These are phyloP conservation scores for Beauveria pseudobassiana DNA, from an alignment of 2,329 filamentous ascomycete species.

Conservation along the genomic window DNA sequence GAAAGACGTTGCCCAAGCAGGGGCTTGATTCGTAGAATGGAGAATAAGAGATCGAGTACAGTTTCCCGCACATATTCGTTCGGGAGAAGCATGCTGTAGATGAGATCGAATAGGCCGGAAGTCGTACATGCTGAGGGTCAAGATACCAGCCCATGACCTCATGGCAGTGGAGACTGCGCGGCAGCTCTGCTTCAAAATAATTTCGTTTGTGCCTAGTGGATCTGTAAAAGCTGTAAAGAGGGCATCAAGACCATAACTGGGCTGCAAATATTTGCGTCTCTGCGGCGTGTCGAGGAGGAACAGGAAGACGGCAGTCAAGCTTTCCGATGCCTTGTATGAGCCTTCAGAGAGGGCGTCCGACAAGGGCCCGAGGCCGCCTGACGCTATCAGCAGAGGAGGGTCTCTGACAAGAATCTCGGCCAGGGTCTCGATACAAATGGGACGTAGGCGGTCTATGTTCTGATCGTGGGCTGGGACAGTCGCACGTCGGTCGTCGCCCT, in stretches of 20 bases:
- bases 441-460: constrained; percentile 73
- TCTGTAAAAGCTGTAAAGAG: constrained; percentile 92
- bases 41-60: constrained; percentile 80
- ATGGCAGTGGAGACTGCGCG: constrained; percentile 88
- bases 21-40: constrained; percentile 78
- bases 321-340: constrained; percentile 86
- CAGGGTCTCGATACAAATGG: constrained; percentile 87
- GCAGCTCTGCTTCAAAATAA: constrained; percentile 71
- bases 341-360: constrained; percentile 89
- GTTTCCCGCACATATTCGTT: constrained; percentile 58
- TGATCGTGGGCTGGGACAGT: constrained; percentile 63
- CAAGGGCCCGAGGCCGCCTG: constrained; percentile 78
- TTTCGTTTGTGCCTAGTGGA: constrained; percentile 54
- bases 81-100: constrained; percentile 54
- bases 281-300: constrained; percentile 82
- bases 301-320: constrained; percentile 77
- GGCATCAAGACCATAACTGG: constrained; percentile 82
- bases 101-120: constrained; percentile 79
- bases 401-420: constrained; percentile 87
- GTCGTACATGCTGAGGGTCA: constrained; percentile 81
- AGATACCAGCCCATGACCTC: constrained; percentile 88
- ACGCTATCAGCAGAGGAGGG: constrained; percentile 70
- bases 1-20: constrained; percentile 88
- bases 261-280: constrained; percentile 72
- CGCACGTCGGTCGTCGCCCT: constrained; percentile 77